Evolutionary conservation across 1,284 basidiomycete genomes (phyloP), one percentile per base, ranked within the genome.

Genomic region (Gomphus bonarii): DNA sequence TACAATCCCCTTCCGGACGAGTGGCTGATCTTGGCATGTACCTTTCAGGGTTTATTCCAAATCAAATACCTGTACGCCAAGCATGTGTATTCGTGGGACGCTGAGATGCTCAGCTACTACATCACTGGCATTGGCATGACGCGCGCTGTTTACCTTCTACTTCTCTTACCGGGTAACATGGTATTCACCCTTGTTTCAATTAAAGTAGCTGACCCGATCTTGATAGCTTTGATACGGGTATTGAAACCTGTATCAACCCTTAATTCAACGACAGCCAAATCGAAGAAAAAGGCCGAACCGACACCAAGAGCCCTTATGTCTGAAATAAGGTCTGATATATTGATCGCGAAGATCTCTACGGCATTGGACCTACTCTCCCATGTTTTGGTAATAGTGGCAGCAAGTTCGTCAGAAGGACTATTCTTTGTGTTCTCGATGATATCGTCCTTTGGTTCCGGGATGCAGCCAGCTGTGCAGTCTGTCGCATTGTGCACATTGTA

Each of bases 271-370:
- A 35, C 36, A 40, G 3, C 38, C 58, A 9, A 55, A 54, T 16
- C 43, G 59, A 20, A 62, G 62, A 38, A 65, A 68, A 70, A 61
- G 60, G 59, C 64, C 59, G 78, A 75, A 63, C 72, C 73, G 4
- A 76, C 77, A 56, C 72, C 76, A 5, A 67, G 70, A 1, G 75
- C 78, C 20, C 73, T 87, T 25, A 73, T 76, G 22, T 73, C 73
- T 30, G 85, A 85, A 63, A 85, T 89, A 64, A 69, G 72, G 18
- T 90, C 89, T 63, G 88, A 91, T 68, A 72, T 88, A 2, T 64
- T 72, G 5, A 68, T 89, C 43, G 73, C 83, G 31, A 75, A 77
- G 33, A 70, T 72, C 49, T 88, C 84, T 7, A 72, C 89, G 59
- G 60, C 81, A 46, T 63, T 88, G 57, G 88, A 90, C 59, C 72